A percentile compares a stretch with the other conserved stretches of the same genome.
Conservation (phyloP, 257 asterid genomes). For the Marsdenia floribunda region DNA sequence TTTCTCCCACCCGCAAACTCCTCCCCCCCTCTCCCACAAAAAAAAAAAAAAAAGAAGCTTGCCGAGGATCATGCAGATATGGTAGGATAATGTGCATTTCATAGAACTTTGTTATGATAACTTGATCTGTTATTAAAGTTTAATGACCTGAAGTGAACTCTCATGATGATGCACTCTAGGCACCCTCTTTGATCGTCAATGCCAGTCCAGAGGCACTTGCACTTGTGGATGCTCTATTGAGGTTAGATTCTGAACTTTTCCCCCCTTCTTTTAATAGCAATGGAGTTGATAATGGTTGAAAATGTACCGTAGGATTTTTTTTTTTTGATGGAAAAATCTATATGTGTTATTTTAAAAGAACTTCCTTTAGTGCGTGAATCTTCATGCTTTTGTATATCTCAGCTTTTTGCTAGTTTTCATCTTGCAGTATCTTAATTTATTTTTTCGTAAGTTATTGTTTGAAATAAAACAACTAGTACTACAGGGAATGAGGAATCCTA, state of each 20-base stretch:
- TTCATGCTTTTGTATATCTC: neutral
- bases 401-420: neutral
- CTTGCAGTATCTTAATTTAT: neutral
- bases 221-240: constrained; percentile 65
- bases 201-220: constrained; percentile 68
- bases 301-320: neutral
- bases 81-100: neutral
- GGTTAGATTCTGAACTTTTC: constrained; percentile 40
- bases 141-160: neutral
- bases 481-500: neutral
- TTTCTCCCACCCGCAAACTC: no score
- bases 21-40: neutral
- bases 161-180: constrained; percentile 42
- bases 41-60: no score
- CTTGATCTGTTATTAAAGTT: neutral
- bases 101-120: neutral
- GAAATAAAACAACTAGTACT: neutral
- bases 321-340: no score
- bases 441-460: neutral
- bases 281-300: constrained; percentile 7
- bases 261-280: neutral
- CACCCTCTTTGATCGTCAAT: constrained; percentile 63
- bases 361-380: neutral
- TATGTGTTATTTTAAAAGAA: no score
- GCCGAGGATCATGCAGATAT: neutral